A percentile compares a stretch with the other conserved stretches of the same genome.
Conservation (phyloP, 1,284 basidiomycete species). For the Neolentinus lepideus region DNA sequence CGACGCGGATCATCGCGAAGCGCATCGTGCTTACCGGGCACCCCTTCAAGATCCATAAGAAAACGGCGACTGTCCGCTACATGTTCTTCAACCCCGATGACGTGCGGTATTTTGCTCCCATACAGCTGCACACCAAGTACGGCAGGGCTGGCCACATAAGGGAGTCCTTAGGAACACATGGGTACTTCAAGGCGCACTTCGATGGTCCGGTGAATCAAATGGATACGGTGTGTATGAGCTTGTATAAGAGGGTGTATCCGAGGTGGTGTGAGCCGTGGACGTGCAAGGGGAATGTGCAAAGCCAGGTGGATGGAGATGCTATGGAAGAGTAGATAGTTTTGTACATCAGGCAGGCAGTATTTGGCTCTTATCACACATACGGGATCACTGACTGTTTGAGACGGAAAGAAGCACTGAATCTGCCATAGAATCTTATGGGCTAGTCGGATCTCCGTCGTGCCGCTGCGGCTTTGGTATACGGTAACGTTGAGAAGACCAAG, state of each 20-base stretch:
- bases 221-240: constrained; percentile 88
- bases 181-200: constrained; percentile 97
- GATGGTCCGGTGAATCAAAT: constrained; percentile 94
- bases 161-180: constrained; percentile 95
- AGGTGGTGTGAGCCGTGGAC: constrained; percentile 66
- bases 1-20: constrained; percentile 89
- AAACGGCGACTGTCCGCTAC: constrained; percentile 95
- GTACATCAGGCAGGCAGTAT: no score
- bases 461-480: no score
- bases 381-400: no score
- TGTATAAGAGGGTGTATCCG: constrained; percentile 90
- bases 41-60: constrained; percentile 97
- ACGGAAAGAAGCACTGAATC: not conserved
- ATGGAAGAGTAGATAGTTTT: constrained; percentile 22
- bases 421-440: not conserved
- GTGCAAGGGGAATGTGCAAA: constrained; percentile 4
- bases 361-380: no score
- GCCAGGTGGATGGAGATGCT: constrained; percentile 12
- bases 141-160: constrained; percentile 90
- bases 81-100: constrained; percentile 98
- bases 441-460: no score
- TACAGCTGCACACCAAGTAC: constrained; percentile 90
- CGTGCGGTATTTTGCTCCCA: constrained; percentile 88
- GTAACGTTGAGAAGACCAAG: no score
- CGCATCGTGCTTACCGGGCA: constrained; percentile 92